Conservation (phyloP, 495 filamentous ascomycete genomes). For the Sabuloglossum arenarium region DNA sequence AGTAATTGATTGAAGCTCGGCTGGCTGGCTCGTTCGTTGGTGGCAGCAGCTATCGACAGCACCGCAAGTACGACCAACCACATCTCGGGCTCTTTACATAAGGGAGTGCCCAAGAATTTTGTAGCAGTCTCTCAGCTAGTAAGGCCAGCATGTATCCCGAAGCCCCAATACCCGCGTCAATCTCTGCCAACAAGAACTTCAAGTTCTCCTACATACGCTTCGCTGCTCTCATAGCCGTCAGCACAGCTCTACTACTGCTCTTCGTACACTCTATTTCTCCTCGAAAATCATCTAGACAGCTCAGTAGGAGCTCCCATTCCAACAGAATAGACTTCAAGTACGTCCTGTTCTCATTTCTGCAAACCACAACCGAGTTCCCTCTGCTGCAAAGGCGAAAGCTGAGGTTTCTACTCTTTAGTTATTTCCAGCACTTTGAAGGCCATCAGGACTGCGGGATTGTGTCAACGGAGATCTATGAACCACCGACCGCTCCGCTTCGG, state of each 20-base stretch:
- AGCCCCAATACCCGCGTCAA: background rate
- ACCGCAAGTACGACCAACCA: too few species aligned
- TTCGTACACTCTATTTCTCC: too few species aligned
- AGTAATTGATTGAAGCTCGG: too few species aligned
- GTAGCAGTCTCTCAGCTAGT: too few species aligned
- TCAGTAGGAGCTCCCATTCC: background rate
- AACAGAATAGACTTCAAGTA: background rate
- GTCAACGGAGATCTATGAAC: slow-evolving; percentile 22
- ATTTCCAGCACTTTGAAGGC: slow-evolving; percentile 23
- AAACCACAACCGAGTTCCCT: too few species aligned
- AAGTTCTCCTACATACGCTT: background rate
- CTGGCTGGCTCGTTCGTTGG: too few species aligned
- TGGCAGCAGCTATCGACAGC: too few species aligned
- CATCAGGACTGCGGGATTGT: slow-evolving; percentile 24
- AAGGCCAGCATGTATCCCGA: background rate
- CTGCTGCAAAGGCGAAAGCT: background rate
- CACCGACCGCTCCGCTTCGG: slow-evolving; percentile 11
- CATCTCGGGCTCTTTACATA: too few species aligned
- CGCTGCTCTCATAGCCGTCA: background rate
- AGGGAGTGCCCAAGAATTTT: too few species aligned
- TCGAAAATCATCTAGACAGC: background rate
- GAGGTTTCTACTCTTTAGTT: slow-evolving; percentile 12
- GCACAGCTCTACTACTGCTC: background rate
- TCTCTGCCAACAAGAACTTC: background rate
- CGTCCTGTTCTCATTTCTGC: background rate